Evolutionary conservation across 148 eudicot genomes (phyloP), one percentile per base, ranked within the genome.

Genomic region (Limonium bicolor): DNA sequence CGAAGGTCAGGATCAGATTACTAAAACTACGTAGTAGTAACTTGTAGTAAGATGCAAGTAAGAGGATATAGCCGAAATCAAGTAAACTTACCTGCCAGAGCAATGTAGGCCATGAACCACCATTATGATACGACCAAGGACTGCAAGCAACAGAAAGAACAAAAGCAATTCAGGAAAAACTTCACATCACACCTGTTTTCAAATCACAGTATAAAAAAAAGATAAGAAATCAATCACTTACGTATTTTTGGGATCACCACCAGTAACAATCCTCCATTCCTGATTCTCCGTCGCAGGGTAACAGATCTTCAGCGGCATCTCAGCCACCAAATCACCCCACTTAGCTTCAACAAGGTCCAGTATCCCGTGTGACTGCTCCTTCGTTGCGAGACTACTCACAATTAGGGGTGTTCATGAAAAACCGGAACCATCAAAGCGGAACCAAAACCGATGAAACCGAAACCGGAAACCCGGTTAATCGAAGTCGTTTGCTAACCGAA

Each of bases 91-190:
- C 90, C 90, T 80, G 90, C 90, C 90, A 80, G 16, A 80, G 75
- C 60, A 80, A 68, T 18, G 83, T 80, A 16, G 90, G 90, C 90
- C 90, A 80, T 22, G 90, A 67, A 33, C 83, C 90, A 21, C 63
- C 90, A 53, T 80, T 80, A 46, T 80, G 83, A 33, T 76, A 76
- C 29, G 83, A 76, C 82, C 88, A 76, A 27, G 88, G 82, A 55
- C 88, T 80, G 82, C 57, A 72, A 4, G n/a, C n/a, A n/a, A 36
- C 24, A 29, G 8, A 44, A 36, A 45, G 15, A 28, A 23, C 12
- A 14, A 26, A 17, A 36, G 16, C 7, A 19, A 27, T 10, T n/a
- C n/a, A n/a, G n/a, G n/a, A n/a, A n/a, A n/a, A n/a, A n/a, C n/a
- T n/a, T n/a, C n/a, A n/a, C n/a, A n/a, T n/a, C n/a, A n/a, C n/a